Conservation (phyloP, 2,329 filamentous ascomycete species). For the Fusarium marasasianum region DNA sequence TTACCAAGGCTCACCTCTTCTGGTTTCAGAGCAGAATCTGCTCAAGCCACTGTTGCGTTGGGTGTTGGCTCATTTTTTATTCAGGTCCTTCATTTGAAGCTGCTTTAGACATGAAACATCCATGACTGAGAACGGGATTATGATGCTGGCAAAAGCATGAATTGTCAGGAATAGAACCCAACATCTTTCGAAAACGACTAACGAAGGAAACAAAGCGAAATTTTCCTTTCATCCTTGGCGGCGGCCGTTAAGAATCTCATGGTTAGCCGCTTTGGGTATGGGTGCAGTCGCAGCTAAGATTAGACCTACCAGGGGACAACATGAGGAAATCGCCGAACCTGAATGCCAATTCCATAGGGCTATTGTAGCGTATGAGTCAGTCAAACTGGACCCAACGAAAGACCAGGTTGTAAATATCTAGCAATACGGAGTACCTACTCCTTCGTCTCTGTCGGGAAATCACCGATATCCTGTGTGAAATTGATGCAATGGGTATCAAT, state of each 20-base stretch:
- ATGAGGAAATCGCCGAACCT: conserved; percentile 31
- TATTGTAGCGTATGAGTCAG: conserved; percentile 7
- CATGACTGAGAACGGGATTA: background rate
- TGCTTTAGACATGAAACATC: conserved; percentile 12
- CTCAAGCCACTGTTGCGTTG: background rate
- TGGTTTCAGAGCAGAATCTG: background rate
- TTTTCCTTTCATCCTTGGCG: conserved; percentile 6
- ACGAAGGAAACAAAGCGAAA: background rate
- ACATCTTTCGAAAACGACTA: background rate
- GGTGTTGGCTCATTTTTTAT: background rate
- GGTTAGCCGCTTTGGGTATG: conserved; percentile 17
- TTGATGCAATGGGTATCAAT: conserved; percentile 24
- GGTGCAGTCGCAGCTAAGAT: conserved; percentile 22
- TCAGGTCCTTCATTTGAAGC: background rate
- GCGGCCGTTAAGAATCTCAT: conserved; percentile 3
- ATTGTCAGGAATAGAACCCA: conserved; percentile 9
- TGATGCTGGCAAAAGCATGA: background rate
- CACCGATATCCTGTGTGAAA: conserved; percentile 9
- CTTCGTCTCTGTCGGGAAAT: conserved; percentile 5
- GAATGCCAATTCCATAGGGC: conserved; percentile 9
- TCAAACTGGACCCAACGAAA: background rate
- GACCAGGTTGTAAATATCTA: background rate
- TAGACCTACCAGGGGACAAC: conserved; percentile 9
- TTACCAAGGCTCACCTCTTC: background rate
- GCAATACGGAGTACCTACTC: background rate